Evolutionary conservation across 768 basidiomycete species (phyloP).

Genomic region (Solioccasus polychromus): DNA sequence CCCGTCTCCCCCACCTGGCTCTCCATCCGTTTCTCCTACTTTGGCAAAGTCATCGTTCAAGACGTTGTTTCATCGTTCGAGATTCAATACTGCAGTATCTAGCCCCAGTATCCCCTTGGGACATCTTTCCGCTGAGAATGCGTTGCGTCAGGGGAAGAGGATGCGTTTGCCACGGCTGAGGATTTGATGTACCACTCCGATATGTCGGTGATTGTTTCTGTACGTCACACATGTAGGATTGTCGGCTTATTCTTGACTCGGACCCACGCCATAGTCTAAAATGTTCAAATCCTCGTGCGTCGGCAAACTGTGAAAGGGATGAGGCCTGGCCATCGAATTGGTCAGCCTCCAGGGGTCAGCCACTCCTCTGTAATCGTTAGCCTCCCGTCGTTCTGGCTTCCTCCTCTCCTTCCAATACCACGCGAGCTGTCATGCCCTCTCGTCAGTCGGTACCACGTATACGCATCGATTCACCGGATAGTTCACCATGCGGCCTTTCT

Average conservation of each 20-base stretch:
- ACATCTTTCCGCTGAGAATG: constrained; percentile 21
- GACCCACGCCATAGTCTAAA: constrained; percentile 10
- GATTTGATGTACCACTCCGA: constrained; percentile 20
- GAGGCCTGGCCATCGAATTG: too few species aligned
- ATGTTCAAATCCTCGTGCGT: not conserved
- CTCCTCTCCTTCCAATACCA: constrained; percentile 3
- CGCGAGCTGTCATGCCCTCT: constrained; percentile 17
- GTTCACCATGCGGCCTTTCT: constrained; percentile 12
- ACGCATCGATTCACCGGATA: constrained; percentile 16
- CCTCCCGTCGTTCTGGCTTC: constrained; percentile 8
- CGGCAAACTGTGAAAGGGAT: too few species aligned
- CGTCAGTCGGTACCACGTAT: constrained; percentile 21
- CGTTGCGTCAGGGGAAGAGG: constrained; percentile 27
- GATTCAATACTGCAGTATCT: constrained; percentile 16
- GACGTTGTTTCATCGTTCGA: constrained; percentile 27
- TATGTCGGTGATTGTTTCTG: constrained; percentile 12
- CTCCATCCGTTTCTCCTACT: constrained; percentile 16
- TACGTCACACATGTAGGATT: constrained; percentile 23
- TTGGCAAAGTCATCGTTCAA: constrained; percentile 21
- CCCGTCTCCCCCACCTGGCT: constrained; percentile 12
- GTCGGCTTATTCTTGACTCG: constrained; percentile 7
- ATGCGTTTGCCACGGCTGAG: constrained; percentile 31
- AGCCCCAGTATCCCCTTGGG: constrained; percentile 13
- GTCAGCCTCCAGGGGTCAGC: constrained; percentile 29
- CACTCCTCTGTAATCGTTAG: constrained; percentile 5